Base-by-base conservation (phyloP, 2,329 filamentous ascomycete genomes). In the Monosporascus sp. region DNA sequence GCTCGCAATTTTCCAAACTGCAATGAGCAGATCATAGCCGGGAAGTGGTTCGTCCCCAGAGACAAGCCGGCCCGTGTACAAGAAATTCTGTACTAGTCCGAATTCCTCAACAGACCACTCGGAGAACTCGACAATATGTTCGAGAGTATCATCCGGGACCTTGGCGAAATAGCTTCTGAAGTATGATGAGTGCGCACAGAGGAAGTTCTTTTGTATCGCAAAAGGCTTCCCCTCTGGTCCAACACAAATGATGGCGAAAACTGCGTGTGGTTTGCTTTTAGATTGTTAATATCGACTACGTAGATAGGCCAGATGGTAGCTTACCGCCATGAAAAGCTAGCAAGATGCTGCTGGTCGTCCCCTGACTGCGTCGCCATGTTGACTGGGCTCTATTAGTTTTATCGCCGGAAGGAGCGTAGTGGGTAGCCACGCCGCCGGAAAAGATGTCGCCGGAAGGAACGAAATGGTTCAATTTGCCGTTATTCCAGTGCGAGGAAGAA, bases 171-270 rank as follows among this genome's bases (percentile, higher is more conserved):
- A 68, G 2, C 71, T 63, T 6, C 69, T 69, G 59, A 79, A 84
- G 60, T 73, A 75, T 2, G 68, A 61, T 8, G 79, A 82, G 57
- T 76, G 77, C 31, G 75, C 70, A 56, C 77, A 80, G 24, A 85
- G 69, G 52, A 83, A 81, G 62, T 84, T 77, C 55, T 80, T 81
- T 55, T 83, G 81, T 14, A 85, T 74, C 11, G 77, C 79, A 59
- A 83, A 85, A 0, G 80, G 79, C 15, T 66, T 65, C 60, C 81
- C 76, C 0, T 80, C 72, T 3, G 72, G 67, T 0, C 81, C 81
- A 27, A 82, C 76, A 1, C 83, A 65, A 46, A 82, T 65, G 18
- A 83, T 77, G 44, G 80, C 77, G 57, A 83, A 82, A 8, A 74
- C 72, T 0, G 79, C 74, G 58, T 84, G 81, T 1, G 80, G 77